Conservation (phyloP, 805 yeast species). For the Starmerella scarabaei region DNA sequence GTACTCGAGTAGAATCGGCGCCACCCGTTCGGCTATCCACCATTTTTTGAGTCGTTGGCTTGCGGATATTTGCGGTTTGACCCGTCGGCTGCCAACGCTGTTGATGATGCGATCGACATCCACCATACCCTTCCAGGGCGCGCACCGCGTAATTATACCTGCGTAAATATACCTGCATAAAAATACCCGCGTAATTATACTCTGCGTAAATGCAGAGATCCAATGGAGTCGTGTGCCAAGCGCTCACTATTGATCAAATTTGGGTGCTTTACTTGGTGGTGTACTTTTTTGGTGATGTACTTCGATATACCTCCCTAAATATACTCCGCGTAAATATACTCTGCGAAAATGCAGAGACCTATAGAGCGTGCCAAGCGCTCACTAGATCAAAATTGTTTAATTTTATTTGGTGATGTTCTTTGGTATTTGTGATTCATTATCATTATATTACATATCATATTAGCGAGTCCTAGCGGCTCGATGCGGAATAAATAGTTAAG, state of each 20-base stretch:
- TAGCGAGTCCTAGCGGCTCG: too few relatives aligned
- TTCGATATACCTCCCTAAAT: too few relatives aligned
- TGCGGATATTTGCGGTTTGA: conserved; percentile 5
- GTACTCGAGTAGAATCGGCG: conserved; percentile 78
- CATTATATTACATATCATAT: background rate
- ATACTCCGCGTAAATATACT: background rate
- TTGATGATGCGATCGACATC: conserved; percentile 47
- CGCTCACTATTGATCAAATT: too few relatives aligned
- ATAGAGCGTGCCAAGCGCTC: background rate
- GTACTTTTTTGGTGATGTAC: too few relatives aligned
- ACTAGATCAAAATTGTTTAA: background rate
- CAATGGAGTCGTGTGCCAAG: too few relatives aligned
- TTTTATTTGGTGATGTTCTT: too few relatives aligned
- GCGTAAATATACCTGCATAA: too few relatives aligned
- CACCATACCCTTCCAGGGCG: conserved; percentile 14
- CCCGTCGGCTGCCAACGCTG: conserved; percentile 41
- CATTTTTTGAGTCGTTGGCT: conserved; percentile 35
- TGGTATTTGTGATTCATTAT: background rate
- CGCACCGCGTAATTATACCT: too few relatives aligned
- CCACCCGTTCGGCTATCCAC: conserved; percentile 75
- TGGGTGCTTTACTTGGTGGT: too few relatives aligned
- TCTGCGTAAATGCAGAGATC: too few relatives aligned
- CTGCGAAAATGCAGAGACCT: background rate
- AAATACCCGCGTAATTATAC: too few relatives aligned
- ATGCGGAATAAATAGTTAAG: background rate